phyloP scores from a whole-genome alignment of 305 asterid genomes.

The Rubia peregrina region DNA sequence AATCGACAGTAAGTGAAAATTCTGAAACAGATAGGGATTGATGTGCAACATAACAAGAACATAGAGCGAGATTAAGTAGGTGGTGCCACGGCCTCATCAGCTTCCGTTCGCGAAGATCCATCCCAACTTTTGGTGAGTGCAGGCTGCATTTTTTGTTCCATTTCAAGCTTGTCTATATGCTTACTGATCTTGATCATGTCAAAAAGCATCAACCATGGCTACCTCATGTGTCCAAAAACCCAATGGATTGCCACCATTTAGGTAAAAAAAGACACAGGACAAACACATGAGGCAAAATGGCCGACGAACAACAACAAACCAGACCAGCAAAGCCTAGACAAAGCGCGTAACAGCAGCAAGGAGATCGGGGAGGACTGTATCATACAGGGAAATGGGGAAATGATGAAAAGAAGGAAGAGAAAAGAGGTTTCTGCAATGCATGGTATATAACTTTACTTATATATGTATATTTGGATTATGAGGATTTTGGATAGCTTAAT shows the following conservation, averaged over 20 bases:
- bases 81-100: slow-evolving; percentile 6
- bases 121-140: slow-evolving; percentile 5
- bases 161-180: slow-evolving; percentile 5
- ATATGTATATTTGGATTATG: neutral
- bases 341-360: neutral
- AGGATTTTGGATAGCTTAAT: slow-evolving; percentile 23
- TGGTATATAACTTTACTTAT: neutral
- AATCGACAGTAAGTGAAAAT: neutral
- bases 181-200: slow-evolving; percentile 10
- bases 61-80: neutral
- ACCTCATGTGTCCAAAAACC: slow-evolving; percentile 36
- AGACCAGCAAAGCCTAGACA: slow-evolving; percentile 14
- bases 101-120: slow-evolving; percentile 2
- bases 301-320: slow-evolving; percentile 15
- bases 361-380: slow-evolving; percentile 6
- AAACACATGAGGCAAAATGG: slow-evolving; percentile 25
- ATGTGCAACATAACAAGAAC: neutral
- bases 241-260: slow-evolving; percentile 34
- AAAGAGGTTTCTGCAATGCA: neutral
- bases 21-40: slow-evolving; percentile 9
- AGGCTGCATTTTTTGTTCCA: slow-evolving; percentile 7
- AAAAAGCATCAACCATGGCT: slow-evolving; percentile 16
- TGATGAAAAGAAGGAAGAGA: neutral
- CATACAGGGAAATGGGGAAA: neutral
- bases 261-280: slow-evolving; percentile 31